Percentiles rank a stretch among this genome's conserved stretches.
Evolutionary conservation across 2,329 filamentous ascomycete genomes (phyloP).

Genomic region (Metarhizium rileyi): DNA sequence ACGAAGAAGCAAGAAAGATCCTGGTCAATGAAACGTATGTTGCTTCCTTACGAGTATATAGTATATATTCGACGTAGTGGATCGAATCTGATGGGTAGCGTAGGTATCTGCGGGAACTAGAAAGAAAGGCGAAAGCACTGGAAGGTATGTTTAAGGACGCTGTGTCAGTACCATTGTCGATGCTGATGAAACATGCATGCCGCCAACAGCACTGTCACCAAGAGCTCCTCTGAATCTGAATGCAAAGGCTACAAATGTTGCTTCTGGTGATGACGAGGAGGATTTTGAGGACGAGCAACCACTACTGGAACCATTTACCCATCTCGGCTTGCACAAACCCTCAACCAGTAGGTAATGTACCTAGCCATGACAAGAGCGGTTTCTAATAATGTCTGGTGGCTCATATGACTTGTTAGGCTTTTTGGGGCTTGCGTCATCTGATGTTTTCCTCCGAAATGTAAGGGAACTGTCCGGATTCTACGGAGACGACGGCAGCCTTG

Average conservation of each 20-base stretch:
- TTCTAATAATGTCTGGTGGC: background rate
- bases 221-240: background rate
- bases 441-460: slow-evolving; percentile 28
- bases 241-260: slow-evolving; percentile 2
- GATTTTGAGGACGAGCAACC: slow-evolving; percentile 22
- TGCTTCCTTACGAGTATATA: no score
- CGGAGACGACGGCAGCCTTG: slow-evolving; percentile 22
- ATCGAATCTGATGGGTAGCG: background rate
- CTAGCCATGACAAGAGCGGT: background rate
- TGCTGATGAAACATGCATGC: background rate
- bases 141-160: slow-evolving; percentile 14
- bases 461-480: slow-evolving; percentile 24
- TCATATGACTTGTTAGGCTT: slow-evolving; percentile 14
- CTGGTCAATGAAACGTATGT: slow-evolving; percentile 24
- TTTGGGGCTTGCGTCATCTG: slow-evolving; percentile 27
- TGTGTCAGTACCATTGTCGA: background rate
- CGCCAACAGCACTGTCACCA: slow-evolving; percentile 1
- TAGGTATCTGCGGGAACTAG: slow-evolving; percentile 24
- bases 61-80: background rate
- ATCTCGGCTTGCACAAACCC: slow-evolving; percentile 22
- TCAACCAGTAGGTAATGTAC: slow-evolving; percentile 15
- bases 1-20: slow-evolving; percentile 25
- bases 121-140: slow-evolving; percentile 21
- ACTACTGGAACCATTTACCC: slow-evolving; percentile 24
- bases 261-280: slow-evolving; percentile 15